phyloP scores from a whole-genome alignment of 441 rosid species.

The Cnidoscolus chayamansa region DNA sequence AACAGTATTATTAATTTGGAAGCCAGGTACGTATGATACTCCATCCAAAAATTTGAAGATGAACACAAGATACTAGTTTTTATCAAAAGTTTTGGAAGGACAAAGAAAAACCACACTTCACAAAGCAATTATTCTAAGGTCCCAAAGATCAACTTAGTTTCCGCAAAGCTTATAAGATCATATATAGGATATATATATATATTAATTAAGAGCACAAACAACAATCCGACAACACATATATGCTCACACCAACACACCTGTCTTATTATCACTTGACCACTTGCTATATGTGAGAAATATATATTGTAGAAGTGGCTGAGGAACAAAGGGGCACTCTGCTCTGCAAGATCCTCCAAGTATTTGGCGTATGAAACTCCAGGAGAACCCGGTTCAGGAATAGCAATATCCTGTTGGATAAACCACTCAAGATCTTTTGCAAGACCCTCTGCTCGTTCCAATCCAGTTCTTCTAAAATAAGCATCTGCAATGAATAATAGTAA shows the following conservation, averaged over 20 bases:
- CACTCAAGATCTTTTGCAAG: slow-evolving; percentile 70
- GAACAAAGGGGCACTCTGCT: slow-evolving; percentile 68
- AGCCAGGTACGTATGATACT: background rate
- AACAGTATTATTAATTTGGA: background rate
- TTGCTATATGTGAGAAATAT: slow-evolving; percentile 85
- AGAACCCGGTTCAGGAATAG: slow-evolving; percentile 62
- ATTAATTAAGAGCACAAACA: background rate
- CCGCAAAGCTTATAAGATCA: background rate
- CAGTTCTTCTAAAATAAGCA: slow-evolving; percentile 83
- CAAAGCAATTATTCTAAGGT: background rate
- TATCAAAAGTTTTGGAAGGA: background rate
- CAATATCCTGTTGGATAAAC: slow-evolving; percentile 43
- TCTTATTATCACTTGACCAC: slow-evolving; percentile 71
- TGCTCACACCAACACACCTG: slow-evolving; percentile 39
- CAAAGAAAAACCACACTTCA: background rate
- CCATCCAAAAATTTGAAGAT: background rate
- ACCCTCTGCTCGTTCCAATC: slow-evolving; percentile 64
- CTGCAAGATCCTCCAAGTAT: slow-evolving; percentile 71
- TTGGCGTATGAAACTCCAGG: slow-evolving; percentile 61
- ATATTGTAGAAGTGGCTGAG: slow-evolving; percentile 82
- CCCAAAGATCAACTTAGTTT: background rate
- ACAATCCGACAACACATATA: background rate
- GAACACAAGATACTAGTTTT: background rate
- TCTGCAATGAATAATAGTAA: slow-evolving; percentile 33
- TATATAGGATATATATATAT: background rate